These are phyloP conservation scores for Candida sphagnicola DNA, from an alignment of 805 yeast species.

Conservation along the genomic window DNA sequence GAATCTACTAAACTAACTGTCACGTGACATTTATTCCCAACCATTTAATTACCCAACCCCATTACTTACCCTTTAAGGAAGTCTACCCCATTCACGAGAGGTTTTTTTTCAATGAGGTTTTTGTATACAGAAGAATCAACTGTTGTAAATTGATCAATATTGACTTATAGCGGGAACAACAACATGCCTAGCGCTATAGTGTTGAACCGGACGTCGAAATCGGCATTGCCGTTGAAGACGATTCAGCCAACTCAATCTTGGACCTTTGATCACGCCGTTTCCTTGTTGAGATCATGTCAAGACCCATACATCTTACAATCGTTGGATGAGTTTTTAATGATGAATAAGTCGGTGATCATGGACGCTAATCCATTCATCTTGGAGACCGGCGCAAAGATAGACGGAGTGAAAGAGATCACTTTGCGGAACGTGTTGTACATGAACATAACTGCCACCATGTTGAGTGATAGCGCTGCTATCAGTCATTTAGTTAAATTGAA, in stretches of 20 bases:
- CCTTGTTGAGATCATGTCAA: conserved; percentile 24
- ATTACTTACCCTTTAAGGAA: too few relatives aligned
- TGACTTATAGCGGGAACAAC: too few relatives aligned
- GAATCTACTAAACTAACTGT: too few relatives aligned
- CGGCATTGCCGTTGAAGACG: conserved; percentile 20
- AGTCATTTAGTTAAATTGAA: conserved; percentile 37
- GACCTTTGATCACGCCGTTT: conserved; percentile 38
- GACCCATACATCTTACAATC: conserved; percentile 32
- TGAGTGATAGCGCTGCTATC: conserved; percentile 38
- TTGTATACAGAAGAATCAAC: background rate
- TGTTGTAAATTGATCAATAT: too few relatives aligned
- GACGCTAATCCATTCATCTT: conserved; percentile 28
- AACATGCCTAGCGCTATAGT: conserved; percentile 2
- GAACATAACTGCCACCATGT: conserved; percentile 27
- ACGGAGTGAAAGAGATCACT: conserved; percentile 23
- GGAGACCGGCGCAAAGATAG: background rate
- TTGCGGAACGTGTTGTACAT: conserved; percentile 40
- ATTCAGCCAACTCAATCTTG: conserved; percentile 33
- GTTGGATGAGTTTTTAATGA: conserved; percentile 35
- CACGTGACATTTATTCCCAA: too few relatives aligned
- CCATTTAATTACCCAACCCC: too few relatives aligned
- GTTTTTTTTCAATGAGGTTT: background rate
- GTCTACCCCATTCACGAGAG: background rate
- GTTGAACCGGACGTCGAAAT: conserved; percentile 4
- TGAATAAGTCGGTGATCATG: conserved; percentile 26